phyloP scores from a whole-genome alignment of 192 early-diverging fungal species.

The Entomortierella beljakovae region DNA sequence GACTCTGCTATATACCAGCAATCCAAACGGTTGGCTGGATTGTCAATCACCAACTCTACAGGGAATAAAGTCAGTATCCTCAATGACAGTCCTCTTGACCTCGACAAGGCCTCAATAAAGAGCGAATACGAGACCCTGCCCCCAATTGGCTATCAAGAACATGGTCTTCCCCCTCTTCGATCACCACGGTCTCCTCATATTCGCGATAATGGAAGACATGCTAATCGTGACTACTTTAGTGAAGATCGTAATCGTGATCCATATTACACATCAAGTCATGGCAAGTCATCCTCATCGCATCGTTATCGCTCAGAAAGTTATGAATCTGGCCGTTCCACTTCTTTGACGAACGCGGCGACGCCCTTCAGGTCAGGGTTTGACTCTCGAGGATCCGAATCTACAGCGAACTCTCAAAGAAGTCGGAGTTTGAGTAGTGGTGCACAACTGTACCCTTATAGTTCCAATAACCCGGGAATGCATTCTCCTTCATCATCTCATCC shows the following conservation, averaged over 20 bases:
- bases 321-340: conserved; percentile 41
- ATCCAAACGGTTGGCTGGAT: conserved; percentile 44
- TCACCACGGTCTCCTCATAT: conserved; percentile 44
- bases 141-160: conserved; percentile 8
- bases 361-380: conserved; percentile 42
- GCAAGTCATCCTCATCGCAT: conserved; percentile 14
- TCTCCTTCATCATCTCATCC: conserved; percentile 7
- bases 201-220: conserved; percentile 13
- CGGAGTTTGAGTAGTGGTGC: conserved; percentile 47
- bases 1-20: conserved; percentile 47
- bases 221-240: conserved; percentile 11
- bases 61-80: conserved; percentile 49
- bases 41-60: conserved; percentile 55
- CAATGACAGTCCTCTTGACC: conserved; percentile 35
- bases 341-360: conserved; percentile 47
- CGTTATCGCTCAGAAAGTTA: conserved; percentile 48
- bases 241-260: conserved; percentile 27
- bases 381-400: conserved; percentile 5
- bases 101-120: conserved; percentile 12
- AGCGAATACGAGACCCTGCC: neutral
- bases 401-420: conserved; percentile 42
- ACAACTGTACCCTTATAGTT: conserved; percentile 33
- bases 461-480: conserved; percentile 1
- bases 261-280: conserved; percentile 10
- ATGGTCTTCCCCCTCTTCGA: conserved; percentile 25